phyloP scores from a whole-genome alignment of 2,329 filamentous ascomycete species.

The Fusarium pininemorale region DNA sequence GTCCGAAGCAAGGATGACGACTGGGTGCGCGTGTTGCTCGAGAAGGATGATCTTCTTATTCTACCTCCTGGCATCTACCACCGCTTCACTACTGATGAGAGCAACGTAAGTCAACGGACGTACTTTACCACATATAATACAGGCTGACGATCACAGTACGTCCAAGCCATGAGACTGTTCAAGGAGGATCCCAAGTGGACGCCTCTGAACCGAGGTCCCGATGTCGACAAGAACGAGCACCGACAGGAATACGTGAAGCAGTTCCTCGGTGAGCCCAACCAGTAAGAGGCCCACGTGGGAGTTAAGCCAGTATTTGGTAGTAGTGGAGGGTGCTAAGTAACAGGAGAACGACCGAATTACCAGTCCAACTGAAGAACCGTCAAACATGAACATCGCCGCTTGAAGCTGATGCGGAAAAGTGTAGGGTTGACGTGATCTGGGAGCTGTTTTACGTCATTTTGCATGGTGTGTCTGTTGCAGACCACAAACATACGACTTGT shows the following conservation, averaged over 20 bases:
- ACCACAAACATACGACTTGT: slow-evolving; percentile 18
- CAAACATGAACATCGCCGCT: slow-evolving; percentile 1
- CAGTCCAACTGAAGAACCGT: slow-evolving; percentile 17
- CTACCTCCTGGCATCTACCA: slow-evolving; percentile 96
- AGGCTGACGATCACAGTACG: slow-evolving; percentile 68
- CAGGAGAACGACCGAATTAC: slow-evolving; percentile 14
- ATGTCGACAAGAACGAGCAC: slow-evolving; percentile 81
- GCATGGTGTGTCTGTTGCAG: neutral
- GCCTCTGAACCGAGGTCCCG: slow-evolving; percentile 80
- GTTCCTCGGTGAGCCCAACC: slow-evolving; percentile 47
- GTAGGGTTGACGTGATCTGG: slow-evolving; percentile 27
- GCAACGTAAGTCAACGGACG: slow-evolving; percentile 73
- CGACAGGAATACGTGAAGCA: slow-evolving; percentile 78
- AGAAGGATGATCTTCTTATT: slow-evolving; percentile 91
- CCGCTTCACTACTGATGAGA: slow-evolving; percentile 92
- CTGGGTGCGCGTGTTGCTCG: slow-evolving; percentile 87
- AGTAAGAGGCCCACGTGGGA: slow-evolving; percentile 40
- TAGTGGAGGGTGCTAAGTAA: slow-evolving; percentile 9
- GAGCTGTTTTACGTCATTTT: slow-evolving; percentile 27
- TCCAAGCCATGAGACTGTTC: slow-evolving; percentile 95
- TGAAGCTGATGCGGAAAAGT: slow-evolving; percentile 1
- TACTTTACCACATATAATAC: neutral
- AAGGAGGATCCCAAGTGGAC: slow-evolving; percentile 99
- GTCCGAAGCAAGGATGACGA: slow-evolving; percentile 83
- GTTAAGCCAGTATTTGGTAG: slow-evolving; percentile 5